Evolutionary conservation across 192 early-diverging fungal species (phyloP).

Genomic region (Haplosporangium gracile): DNA sequence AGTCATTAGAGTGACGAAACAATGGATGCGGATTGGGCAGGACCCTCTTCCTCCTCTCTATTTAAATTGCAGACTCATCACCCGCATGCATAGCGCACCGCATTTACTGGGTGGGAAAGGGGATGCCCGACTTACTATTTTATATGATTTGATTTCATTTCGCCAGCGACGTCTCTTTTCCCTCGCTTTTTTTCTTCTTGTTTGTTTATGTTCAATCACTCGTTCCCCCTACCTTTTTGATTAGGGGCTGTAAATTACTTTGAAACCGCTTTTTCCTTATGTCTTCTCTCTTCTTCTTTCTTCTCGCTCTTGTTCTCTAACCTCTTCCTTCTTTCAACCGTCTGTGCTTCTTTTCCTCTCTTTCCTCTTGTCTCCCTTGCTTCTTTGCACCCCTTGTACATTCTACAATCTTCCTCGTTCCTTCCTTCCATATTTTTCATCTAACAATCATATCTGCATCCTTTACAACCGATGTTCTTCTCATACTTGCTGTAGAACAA

Average conservation of each 20-base stretch:
- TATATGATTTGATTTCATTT: constrained; percentile 6
- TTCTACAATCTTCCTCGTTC: background rate
- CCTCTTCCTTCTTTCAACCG: background rate
- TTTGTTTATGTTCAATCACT: background rate
- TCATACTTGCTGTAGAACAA: background rate
- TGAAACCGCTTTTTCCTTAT: background rate
- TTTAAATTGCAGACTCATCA: background rate
- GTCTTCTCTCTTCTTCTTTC: background rate
- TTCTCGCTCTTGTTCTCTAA: too few relatives aligned
- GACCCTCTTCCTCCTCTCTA: too few relatives aligned
- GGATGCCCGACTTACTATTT: background rate
- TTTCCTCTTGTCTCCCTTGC: background rate
- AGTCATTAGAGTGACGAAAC: background rate
- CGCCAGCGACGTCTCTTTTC: background rate
- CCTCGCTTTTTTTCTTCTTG: background rate
- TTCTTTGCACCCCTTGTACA: background rate
- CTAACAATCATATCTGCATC: background rate
- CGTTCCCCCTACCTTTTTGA: too few relatives aligned
- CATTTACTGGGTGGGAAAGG: background rate
- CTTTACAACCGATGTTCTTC: background rate
- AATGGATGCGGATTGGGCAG: background rate
- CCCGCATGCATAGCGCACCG: background rate
- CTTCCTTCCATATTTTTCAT: background rate
- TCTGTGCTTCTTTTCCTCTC: background rate
- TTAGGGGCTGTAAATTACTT: too few relatives aligned